Evolutionary conservation across 345 rosid genomes (phyloP), one percentile per base, ranked within the genome.

Genomic region (Populus tremula): DNA sequence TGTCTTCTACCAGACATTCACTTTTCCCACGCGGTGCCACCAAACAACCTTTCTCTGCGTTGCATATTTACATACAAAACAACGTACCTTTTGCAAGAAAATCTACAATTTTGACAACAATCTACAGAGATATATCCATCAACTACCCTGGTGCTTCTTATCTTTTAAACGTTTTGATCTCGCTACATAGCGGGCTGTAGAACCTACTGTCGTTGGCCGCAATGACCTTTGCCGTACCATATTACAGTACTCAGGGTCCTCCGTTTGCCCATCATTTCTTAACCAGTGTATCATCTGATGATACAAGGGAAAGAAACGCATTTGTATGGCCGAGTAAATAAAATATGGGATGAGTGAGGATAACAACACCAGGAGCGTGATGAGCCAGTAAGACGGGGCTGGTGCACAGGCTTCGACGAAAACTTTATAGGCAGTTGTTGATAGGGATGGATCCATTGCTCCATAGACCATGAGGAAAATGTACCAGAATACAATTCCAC

Each of bases 261-360:
- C 89, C 0, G 89, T 69, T 43, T 90, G 93, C 54, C 98, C 96
- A 36, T 93, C 97, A 38, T 75, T 81, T 77, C 92, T 81, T 7
- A 91, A 83, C 99, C 98, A 93, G 65, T 89, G 94, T 75, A 96
- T 91, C 99, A 92, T 96, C 83, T 96, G 98, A 81, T 96, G 96
- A 81, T 91, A 89, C 63, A 88, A 67, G 0, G 99, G 99, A 87
- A 88, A 96, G 73, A 93, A 91, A 81, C 97, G 84, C 88, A 92
- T 88, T 79, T 89, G 96, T 67, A 93, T 29, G 31, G 93, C 77
- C 0, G 94, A 90, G 82, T 82, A 93, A 35, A 82, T 63, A 79
- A 96, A 96, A 82, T 87, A 96, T 0, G 96, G 97, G 49, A 92
- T 80, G 63, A 93, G 88, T 8, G 96, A 72, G 6, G 92, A 68